A percentile compares a stretch with the other conserved stretches of the same genome.
These are phyloP conservation scores for Trichosporon coremiiforme DNA, from an alignment of 1,284 basidiomycete species.

Conservation along the genomic window DNA sequence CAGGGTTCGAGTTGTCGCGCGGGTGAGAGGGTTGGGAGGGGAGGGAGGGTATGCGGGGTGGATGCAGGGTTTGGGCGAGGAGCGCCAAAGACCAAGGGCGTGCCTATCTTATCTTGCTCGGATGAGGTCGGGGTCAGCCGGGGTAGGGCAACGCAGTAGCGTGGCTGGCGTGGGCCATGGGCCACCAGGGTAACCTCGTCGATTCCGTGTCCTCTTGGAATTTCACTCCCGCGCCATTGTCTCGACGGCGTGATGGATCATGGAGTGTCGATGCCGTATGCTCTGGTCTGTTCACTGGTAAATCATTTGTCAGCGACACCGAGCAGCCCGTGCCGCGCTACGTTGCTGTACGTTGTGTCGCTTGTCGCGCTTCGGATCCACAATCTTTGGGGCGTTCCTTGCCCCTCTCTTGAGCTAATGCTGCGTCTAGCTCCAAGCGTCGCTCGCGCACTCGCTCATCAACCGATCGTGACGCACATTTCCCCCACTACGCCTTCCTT, in stretches of 20 bases:
- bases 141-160: not conserved
- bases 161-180: not conserved
- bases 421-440: too few relatives aligned
- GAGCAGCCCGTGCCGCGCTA: too few relatives aligned
- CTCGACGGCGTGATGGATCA: too few relatives aligned
- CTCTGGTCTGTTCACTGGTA: not conserved
- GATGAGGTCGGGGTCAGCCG: not conserved
- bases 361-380: not conserved
- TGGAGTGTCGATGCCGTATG: not conserved
- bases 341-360: not conserved
- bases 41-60: too few relatives aligned
- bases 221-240: not conserved
- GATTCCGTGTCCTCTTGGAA: not conserved
- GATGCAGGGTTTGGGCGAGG: not conserved
- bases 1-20: not conserved
- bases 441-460: not conserved
- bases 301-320: not conserved
- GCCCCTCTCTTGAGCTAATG: too few relatives aligned
- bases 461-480: not conserved
- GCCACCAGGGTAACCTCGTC: not conserved
- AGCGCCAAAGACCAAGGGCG: not conserved
- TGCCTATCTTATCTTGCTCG: not conserved
- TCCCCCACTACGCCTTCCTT: not conserved
- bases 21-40: not conserved
- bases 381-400: not conserved